These are phyloP conservation scores for Holtermannia corniformis DNA, from an alignment of 768 basidiomycete genomes.

Conservation along the genomic window DNA sequence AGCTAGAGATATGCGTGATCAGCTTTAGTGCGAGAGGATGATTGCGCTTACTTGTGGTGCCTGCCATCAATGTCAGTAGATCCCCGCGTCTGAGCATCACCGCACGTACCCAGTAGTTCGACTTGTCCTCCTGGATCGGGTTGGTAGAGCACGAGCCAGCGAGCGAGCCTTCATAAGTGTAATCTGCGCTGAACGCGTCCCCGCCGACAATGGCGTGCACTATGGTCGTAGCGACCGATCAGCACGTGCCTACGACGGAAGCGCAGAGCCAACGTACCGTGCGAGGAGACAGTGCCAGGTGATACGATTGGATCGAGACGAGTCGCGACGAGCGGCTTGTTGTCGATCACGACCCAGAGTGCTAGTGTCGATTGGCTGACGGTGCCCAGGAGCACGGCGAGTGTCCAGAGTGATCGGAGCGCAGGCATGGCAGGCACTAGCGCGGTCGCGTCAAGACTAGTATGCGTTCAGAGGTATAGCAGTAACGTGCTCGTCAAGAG, in stretches of 20 bases:
- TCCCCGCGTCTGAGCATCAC: not conserved
- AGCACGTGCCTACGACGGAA: not conserved
- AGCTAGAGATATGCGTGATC: not conserved
- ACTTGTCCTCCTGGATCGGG: constrained; percentile 8
- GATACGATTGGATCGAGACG: constrained; percentile 11
- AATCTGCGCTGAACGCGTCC: constrained; percentile 5
- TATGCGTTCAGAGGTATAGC: too few species aligned
- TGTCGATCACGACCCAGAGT: constrained; percentile 9
- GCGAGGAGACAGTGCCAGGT: constrained; percentile 7
- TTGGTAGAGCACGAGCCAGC: not conserved
- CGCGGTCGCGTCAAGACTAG: too few species aligned
- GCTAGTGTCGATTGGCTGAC: not conserved
- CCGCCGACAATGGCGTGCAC: constrained; percentile 10
- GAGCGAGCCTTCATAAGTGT: constrained; percentile 9
- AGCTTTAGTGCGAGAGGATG: not conserved
- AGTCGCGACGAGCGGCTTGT: constrained; percentile 3
- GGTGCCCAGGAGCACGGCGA: not conserved
- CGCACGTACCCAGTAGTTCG: constrained; percentile 25
- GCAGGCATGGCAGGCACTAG: too few species aligned
- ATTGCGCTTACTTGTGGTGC: not conserved
- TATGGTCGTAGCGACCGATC: not conserved
- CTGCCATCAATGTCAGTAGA: not conserved
- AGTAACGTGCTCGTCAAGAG: too few species aligned
- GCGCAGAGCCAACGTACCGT: constrained; percentile 4
- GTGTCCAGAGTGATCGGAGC: not conserved